phyloP scores from a whole-genome alignment of 75 land plant species.

The Chamaecyparis obtusa region DNA sequence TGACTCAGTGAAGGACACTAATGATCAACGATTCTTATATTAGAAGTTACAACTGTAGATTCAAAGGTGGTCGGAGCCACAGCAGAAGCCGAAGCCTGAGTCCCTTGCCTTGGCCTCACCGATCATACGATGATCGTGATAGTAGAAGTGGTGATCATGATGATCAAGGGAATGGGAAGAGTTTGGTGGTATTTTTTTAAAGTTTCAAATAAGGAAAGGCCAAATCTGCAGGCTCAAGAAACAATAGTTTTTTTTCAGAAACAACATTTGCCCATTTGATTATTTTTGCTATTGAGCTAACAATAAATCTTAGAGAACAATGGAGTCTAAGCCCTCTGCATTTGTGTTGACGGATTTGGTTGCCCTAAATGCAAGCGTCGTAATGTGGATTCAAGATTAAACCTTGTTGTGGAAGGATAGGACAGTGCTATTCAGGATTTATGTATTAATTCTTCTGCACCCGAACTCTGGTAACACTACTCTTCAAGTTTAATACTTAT shows the following conservation, averaged over 20 bases:
- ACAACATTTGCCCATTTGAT: background rate
- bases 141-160: constrained; percentile 28
- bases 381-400: background rate
- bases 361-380: background rate
- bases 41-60: no score
- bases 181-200: constrained; percentile 9
- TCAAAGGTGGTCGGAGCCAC: constrained; percentile 6
- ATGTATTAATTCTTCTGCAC: no score
- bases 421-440: no score
- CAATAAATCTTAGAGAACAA: no score
- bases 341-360: background rate
- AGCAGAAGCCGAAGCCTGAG: constrained; percentile 59
- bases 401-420: no score
- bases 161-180: constrained; percentile 32
- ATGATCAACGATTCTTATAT: no score
- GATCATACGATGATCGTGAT: constrained; percentile 26
- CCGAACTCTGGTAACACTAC: no score
- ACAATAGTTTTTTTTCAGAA: background rate
- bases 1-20: no score
- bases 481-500: no score
- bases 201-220: background rate
- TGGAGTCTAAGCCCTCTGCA: background rate
- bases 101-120: constrained; percentile 27
- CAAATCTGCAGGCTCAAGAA: background rate
- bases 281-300: background rate